Base-by-base conservation (phyloP, 139 green algal genomes). In the Zygnema cylindricum region DNA sequence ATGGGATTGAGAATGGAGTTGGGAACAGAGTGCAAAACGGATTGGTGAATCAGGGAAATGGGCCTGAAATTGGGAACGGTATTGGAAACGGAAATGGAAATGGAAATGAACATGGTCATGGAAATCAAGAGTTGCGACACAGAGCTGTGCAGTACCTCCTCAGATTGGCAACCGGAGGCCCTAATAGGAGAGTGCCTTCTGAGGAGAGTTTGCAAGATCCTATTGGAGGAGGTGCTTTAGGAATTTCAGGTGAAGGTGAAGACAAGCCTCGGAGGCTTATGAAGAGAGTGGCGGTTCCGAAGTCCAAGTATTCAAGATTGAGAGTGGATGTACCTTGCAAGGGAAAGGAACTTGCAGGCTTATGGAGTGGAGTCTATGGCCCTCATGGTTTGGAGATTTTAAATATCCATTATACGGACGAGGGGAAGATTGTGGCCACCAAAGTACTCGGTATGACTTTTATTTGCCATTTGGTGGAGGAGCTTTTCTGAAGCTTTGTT, bases 371-470 rank as follows among this genome's bases (percentile, higher is more conserved):
- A 25, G 39, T 89, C 25, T 89, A 86, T 25, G 84, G 84, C 1
- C 84, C 77, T 0, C 84, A 89, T 38, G 84, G 84, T 22, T 22
- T 85, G n/a, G 84, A 89, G 38, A 84, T 89, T 85, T 32, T 89
- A 0, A 85, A 85, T 38, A 33, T 89, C 0, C 33, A 40, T 41
- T 86, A 86, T 69, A 79, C 43, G 39, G 81, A 78, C 43, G 22
- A 77, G 33, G 69, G 69, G 39, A 23, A 85, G 69, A 54, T 89
- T 2, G 33, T 38, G 25, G 84, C 84, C 1, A 55, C 33, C 38
- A 89, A 89, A 76, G 69, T 89, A 36, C 77, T 85, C 25, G 84
- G 84, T 89, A 85, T 42, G 63, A n/a, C n/a, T n/a, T n/a, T n/a
- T n/a, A n/a, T n/a, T n/a, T n/a, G n/a, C n/a, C n/a, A n/a, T n/a